phyloP scores from a whole-genome alignment of 2,329 filamentous ascomycete genomes.

The Hypoxylon sp. region DNA sequence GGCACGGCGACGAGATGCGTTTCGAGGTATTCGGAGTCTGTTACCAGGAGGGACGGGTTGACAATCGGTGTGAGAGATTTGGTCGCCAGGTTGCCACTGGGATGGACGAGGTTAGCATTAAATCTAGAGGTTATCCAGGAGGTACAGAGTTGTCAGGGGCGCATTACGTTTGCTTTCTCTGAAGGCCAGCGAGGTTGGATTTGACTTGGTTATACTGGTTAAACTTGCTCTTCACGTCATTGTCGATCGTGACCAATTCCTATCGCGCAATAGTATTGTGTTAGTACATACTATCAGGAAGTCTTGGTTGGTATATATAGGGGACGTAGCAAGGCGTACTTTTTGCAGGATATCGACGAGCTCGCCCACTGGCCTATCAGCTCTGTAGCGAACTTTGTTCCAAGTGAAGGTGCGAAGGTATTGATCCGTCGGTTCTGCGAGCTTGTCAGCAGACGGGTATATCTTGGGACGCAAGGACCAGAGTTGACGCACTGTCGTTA shows the following conservation, averaged over 20 bases:
- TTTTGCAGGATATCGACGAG: constrained; percentile 89
- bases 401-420: constrained; percentile 90
- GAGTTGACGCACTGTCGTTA: constrained; percentile 79
- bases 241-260: constrained; percentile 92
- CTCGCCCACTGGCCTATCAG: constrained; percentile 88
- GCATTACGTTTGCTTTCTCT: constrained; percentile 85
- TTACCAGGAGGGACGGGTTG: constrained; percentile 79
- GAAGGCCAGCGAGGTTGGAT: constrained; percentile 79
- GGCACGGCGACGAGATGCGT: constrained; percentile 94
- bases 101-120: constrained; percentile 18
- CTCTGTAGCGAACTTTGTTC: constrained; percentile 98
- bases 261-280: constrained; percentile 47
- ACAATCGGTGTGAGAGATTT: constrained; percentile 93
- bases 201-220: constrained; percentile 94
- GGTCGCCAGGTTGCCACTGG: constrained; percentile 88
- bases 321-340: constrained; percentile 58
- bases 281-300: constrained; percentile 32
- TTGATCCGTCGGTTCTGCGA: constrained; percentile 88
- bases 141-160: background rate
- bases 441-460: constrained; percentile 37
- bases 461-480: constrained; percentile 15
- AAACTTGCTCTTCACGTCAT: constrained; percentile 93
- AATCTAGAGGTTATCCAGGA: background rate
- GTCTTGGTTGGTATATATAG: too few relatives aligned
- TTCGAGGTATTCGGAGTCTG: constrained; percentile 95